Base-by-base conservation (phyloP, 164 flowering plant species). In the Magnolia kwangsiensis region DNA sequence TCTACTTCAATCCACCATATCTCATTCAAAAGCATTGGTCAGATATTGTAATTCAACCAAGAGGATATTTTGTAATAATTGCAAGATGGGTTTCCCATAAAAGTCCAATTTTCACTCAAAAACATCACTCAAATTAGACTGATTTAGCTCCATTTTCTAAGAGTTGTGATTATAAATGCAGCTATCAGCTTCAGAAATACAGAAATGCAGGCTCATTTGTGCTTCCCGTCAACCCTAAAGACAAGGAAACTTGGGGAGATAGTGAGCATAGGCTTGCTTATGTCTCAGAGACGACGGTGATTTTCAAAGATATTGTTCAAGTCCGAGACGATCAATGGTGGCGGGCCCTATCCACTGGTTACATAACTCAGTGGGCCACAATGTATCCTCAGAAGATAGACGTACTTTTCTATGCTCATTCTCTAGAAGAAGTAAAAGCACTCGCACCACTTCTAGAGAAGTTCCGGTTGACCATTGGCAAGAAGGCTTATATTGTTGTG, bases 281-380 rank as follows among this genome's bases (percentile, higher is more conserved):
- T 80, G 95, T 96, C 11, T 94, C 99, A 0, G 97, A 96, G 81
- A 94, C 99, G 45, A 96, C 99, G 1, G 99, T 94, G 1, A 94
- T 96, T 19, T 96, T 96, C 92, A 96, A 96, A 80, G 96, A 87
- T 75, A 78, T 87, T 8, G 98, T 96, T 31, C 89, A 90, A 80
- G 98, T 96, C 55, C 82, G 99, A 65, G 99, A 96, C 67, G 92
- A 96, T 61, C 99, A 96, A 64, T 96, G 99, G 99, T 96, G 99
- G 98, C 86, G 83, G 69, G 93, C 99, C 7, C 86, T 96, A 67
- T 84, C 99, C 1, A 89, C 88, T 1, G 98, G 99, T 51, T 94
- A 96, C 76, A 63, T 96, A 8, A 96, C 99, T 4, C 99, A 94
- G 70, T 96, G 99, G 99, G 98, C 99, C 8, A 93, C 95, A 21